These are phyloP conservation scores for Aleurites moluccanus DNA, from an alignment of 441 rosid species.

Conservation along the genomic window DNA sequence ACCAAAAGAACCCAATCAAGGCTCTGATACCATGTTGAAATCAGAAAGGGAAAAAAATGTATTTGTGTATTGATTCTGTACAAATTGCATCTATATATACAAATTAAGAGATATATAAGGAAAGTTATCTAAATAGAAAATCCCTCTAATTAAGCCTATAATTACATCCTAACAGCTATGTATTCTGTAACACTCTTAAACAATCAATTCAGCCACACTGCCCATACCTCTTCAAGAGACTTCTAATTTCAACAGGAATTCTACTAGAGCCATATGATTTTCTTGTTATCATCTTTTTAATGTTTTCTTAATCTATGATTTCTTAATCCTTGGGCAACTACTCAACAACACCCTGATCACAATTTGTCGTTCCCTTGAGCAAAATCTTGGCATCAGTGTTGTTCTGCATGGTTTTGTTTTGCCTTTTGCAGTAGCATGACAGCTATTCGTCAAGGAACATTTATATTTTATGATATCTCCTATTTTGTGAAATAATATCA, in stretches of 20 bases:
- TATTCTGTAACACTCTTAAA: too few relatives aligned
- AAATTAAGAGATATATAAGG: too few relatives aligned
- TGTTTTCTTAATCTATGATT: not conserved
- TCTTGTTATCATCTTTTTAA: not conserved
- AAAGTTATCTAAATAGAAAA: too few relatives aligned
- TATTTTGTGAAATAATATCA: not conserved
- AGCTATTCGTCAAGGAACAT: not conserved
- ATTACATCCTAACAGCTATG: too few relatives aligned
- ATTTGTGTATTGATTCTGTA: too few relatives aligned
- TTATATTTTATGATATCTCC: not conserved
- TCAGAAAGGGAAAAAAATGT: too few relatives aligned
- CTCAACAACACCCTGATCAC: not conserved
- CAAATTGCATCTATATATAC: too few relatives aligned
- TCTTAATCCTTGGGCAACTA: not conserved
- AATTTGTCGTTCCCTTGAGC: not conserved
- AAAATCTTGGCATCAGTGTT: conserved; percentile 11
- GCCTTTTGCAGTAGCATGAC: not conserved
- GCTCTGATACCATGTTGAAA: too few relatives aligned
- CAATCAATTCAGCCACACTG: not conserved
- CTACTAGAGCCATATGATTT: not conserved
- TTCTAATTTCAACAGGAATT: not conserved
- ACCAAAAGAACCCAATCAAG: too few relatives aligned
- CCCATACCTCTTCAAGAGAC: not conserved
- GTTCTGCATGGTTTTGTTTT: not conserved
- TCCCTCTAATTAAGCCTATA: too few relatives aligned